Evolutionary conservation across 2,329 filamentous ascomycete species (phyloP), one percentile per base, ranked within the genome.

Genomic region (Hortaea sp.): DNA sequence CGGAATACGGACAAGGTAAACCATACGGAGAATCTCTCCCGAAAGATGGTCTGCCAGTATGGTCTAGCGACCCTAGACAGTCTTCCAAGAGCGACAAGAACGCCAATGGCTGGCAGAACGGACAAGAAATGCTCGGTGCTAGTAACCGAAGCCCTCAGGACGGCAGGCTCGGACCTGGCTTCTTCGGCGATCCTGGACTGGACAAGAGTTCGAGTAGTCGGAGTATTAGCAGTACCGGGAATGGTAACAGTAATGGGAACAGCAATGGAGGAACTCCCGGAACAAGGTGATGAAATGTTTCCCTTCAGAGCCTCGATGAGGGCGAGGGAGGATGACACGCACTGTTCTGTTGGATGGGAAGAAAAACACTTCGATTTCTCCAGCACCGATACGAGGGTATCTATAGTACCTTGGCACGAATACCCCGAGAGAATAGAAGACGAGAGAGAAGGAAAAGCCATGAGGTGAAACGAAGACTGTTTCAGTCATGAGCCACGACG

Each of bases 21-120:
- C 80, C 84, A 1, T 68, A 65, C 13, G 82, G 78, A n/a, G 78
- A 84, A 50, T 74, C 80, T 29, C 70, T 79, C 49, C 82, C 84
- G 1, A 68, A 71, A 1, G 74, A 75, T 39, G 79, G 78, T 1
- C 66, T 82, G 10, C 77, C 79, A 0, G 64, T 81, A 3, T 84
- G 80, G 79, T 74, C 77, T 20, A 59, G 55, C 35, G 62, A 64
- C 42, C 52, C 55, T 12, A 11, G 40, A 30, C 40, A 40, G 11
- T 30, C 10, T 7, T 12, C 34, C 5, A 35, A 41, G 6, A 43
- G 39, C 40, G 29, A 45, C 32, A 31, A 13, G 7, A 29, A 32
- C 29, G 13, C 4, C 31, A 44, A 47, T 40, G 41, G 44, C 12
- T 40, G 41, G 32, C 43, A 40, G 13, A 30, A 20, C 27, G 43